phyloP scores from a whole-genome alignment of 1,139 yeast species.

The Debaryomyces subglobosus region DNA sequence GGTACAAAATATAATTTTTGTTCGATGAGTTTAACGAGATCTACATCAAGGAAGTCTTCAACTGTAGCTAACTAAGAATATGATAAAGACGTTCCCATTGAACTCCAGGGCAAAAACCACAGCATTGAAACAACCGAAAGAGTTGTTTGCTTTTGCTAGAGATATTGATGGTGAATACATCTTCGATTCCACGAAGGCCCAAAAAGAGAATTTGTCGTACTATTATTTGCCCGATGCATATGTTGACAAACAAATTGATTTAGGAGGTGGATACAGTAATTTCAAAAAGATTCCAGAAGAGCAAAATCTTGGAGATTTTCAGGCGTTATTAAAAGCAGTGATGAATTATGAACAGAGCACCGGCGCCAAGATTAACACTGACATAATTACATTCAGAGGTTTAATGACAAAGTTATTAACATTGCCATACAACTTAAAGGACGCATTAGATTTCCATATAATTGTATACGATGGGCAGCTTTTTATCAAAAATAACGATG shows the following conservation, averaged over 20 bases:
- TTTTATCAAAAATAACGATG: constrained; percentile 70
- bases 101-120: constrained; percentile 54
- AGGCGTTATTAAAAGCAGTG: constrained; percentile 59
- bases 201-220: constrained; percentile 50
- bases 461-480: constrained; percentile 78
- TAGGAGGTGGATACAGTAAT: constrained; percentile 62
- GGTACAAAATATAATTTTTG: constrained; percentile 1
- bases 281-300: constrained; percentile 61
- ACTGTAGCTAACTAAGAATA: constrained; percentile 9
- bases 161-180: constrained; percentile 49
- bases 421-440: constrained; percentile 58
- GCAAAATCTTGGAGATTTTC: constrained; percentile 56
- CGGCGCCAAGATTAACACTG: constrained; percentile 55
- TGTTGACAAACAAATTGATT: constrained; percentile 56
- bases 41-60: neutral
- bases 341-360: constrained; percentile 53
- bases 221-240: constrained; percentile 77
- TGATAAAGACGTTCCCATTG: constrained; percentile 45
- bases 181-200: constrained; percentile 51
- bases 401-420: constrained; percentile 69
- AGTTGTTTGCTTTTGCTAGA: constrained; percentile 61
- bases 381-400: constrained; percentile 84
- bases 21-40: constrained; percentile 5
- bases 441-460: constrained; percentile 65
- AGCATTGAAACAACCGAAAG: constrained; percentile 73